These are phyloP conservation scores for Cladorrhinum samala DNA, from an alignment of 495 filamentous ascomycete species.

Conservation along the genomic window DNA sequence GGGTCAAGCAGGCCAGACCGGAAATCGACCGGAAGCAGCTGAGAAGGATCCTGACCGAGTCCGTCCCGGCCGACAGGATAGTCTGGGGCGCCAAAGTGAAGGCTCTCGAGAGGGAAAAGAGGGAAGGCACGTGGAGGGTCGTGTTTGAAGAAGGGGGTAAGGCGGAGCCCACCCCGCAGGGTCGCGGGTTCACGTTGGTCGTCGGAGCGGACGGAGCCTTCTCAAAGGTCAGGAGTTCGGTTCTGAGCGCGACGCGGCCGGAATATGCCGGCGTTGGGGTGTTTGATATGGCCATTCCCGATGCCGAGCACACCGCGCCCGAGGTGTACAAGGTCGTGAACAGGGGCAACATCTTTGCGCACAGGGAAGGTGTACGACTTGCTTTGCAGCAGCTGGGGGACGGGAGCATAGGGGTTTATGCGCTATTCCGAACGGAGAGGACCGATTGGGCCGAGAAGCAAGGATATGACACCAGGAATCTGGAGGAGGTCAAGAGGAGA, in stretches of 20 bases:
- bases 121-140: conserved; percentile 14
- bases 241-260: conserved; percentile 25
- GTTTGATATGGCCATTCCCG: conserved; percentile 34
- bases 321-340: conserved; percentile 37
- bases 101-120: conserved; percentile 17
- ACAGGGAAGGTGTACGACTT: conserved; percentile 33
- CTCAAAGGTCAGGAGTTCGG: conserved; percentile 30
- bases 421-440: conserved; percentile 6
- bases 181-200: conserved; percentile 35
- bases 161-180: too few species aligned
- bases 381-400: conserved; percentile 42
- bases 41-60: conserved; percentile 31
- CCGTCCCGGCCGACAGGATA: conserved; percentile 36
- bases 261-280: conserved; percentile 33
- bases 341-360: conserved; percentile 39
- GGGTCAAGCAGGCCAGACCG: conserved; percentile 26
- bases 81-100: conserved; percentile 44
- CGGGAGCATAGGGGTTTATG: conserved; percentile 36
- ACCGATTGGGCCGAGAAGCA: conserved; percentile 35
- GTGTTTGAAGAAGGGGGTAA: conserved; percentile 11
- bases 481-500: conserved; percentile 19
- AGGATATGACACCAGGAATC: conserved; percentile 26
- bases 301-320: conserved; percentile 32
- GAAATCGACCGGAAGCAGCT: conserved; percentile 40
- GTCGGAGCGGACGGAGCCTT: conserved; percentile 45